Percentiles rank a stretch among this genome's conserved stretches.
Evolutionary conservation across 2,329 filamentous ascomycete species (phyloP).

Genomic region (Phyllosticta capitalensis): DNA sequence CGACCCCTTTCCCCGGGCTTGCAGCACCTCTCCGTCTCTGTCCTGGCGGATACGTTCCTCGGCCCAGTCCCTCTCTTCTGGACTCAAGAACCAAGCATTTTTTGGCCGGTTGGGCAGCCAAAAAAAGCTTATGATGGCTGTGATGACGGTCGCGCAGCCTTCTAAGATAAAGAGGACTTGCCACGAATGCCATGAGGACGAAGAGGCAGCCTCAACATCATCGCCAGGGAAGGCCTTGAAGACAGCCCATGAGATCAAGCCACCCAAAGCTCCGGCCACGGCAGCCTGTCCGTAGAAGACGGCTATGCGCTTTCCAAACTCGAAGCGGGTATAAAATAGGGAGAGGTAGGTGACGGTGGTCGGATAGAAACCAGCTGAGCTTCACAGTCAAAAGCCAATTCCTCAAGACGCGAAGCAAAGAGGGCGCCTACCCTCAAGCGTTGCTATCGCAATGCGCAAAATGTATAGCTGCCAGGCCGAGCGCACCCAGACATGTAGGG

Average conservation of each 20-base stretch:
- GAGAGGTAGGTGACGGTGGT: slow-evolving; percentile 50
- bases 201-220: background rate
- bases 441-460: slow-evolving; percentile 37
- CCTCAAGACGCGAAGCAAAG: background rate
- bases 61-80: slow-evolving; percentile 37
- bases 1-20: slow-evolving; percentile 12
- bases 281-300: slow-evolving; percentile 50
- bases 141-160: slow-evolving; percentile 36
- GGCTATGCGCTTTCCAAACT: slow-evolving; percentile 45
- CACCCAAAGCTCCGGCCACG: slow-evolving; percentile 48
- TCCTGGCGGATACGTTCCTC: slow-evolving; percentile 36
- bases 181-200: slow-evolving; percentile 36
- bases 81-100: slow-evolving; percentile 44
- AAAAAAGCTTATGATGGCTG: slow-evolving; percentile 39
- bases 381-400: slow-evolving; percentile 6
- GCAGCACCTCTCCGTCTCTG: slow-evolving; percentile 16
- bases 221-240: slow-evolving; percentile 33
- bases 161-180: slow-evolving; percentile 43
- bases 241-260: slow-evolving; percentile 42
- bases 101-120: slow-evolving; percentile 42
- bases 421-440: slow-evolving; percentile 32
- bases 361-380: slow-evolving; percentile 47
- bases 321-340: slow-evolving; percentile 49
- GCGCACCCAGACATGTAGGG: slow-evolving; percentile 38
- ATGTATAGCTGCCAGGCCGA: slow-evolving; percentile 39